Percentiles rank a stretch among this genome's conserved stretches.
These are phyloP conservation scores for Strigomonas oncopelti DNA, from an alignment of 208 protist species.

Conservation along the genomic window DNA sequence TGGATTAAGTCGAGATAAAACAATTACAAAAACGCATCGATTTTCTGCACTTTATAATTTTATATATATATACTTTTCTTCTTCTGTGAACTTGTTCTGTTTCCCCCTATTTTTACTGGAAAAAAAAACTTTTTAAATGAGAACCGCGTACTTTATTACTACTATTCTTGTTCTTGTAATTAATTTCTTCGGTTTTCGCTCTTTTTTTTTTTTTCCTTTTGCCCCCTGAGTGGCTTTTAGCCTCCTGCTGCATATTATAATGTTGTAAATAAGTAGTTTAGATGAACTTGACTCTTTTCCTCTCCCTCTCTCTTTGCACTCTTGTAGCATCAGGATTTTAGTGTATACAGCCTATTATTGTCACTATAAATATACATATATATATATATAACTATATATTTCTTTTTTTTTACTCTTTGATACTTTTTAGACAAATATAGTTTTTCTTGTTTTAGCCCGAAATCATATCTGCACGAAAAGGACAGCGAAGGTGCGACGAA, in stretches of 20 bases:
- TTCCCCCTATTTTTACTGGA: too few species aligned
- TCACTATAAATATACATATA: not conserved
- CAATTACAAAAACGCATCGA: too few species aligned
- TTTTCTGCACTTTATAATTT: too few species aligned
- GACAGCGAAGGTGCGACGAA: not conserved
- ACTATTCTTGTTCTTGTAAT: not conserved
- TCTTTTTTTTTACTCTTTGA: too few species aligned
- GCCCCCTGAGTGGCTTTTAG: not conserved
- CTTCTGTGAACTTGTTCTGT: too few species aligned
- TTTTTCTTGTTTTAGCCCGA: not conserved
- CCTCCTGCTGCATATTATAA: not conserved
- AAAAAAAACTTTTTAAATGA: too few species aligned
- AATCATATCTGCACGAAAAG: not conserved
- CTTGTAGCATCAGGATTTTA: not conserved
- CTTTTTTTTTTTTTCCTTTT: slow-evolving; percentile 3
- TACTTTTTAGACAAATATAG: too few species aligned
- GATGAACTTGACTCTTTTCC: not conserved
- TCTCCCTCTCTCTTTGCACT: not conserved
- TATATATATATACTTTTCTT: too few species aligned
- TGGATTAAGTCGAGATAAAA: too few species aligned
- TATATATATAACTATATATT: too few species aligned
- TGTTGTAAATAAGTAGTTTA: too few species aligned
- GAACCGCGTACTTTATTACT: slow-evolving; percentile 63
- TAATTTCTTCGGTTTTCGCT: not conserved
- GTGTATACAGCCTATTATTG: not conserved